phyloP scores from a whole-genome alignment of 2,329 filamentous ascomycete species.

The Colletotrichum scovillei region DNA sequence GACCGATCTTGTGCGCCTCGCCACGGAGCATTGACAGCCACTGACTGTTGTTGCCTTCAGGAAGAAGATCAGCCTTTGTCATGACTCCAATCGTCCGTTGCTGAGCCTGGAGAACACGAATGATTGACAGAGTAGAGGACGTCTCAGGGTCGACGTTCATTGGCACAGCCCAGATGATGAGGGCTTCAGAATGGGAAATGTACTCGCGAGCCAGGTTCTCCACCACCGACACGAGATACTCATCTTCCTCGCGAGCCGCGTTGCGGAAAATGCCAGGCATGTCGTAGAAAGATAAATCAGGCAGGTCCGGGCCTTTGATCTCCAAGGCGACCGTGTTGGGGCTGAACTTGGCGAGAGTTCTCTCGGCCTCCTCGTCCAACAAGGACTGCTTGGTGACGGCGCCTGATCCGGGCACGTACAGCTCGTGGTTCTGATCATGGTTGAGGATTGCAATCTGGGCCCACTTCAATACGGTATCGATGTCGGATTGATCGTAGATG shows the following conservation, averaged over 20 bases:
- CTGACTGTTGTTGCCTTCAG: constrained; percentile 62
- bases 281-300: constrained; percentile 85
- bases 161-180: constrained; percentile 81
- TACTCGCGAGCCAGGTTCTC: constrained; percentile 77
- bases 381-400: constrained; percentile 50
- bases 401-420: constrained; percentile 65
- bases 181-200: constrained; percentile 74
- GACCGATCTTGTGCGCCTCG: constrained; percentile 70
- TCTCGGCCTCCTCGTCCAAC: constrained; percentile 50
- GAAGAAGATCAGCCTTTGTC: constrained; percentile 84
- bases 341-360: constrained; percentile 75
- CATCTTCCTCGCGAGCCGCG: constrained; percentile 70
- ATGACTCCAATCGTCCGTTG: constrained; percentile 78
- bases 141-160: constrained; percentile 85
- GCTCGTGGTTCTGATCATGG: constrained; percentile 62
- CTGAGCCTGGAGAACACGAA: constrained; percentile 67
- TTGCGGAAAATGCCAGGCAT: constrained; percentile 85
- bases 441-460: constrained; percentile 85
- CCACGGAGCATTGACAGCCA: constrained; percentile 74
- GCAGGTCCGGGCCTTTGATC: constrained; percentile 77
- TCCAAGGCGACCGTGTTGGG: constrained; percentile 84
- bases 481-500: constrained; percentile 68
- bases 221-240: constrained; percentile 78
- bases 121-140: constrained; percentile 75
- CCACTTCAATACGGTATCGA: constrained; percentile 76